These are phyloP conservation scores for Cymbopogon citratus DNA, from an alignment of 176 grass and related monocot genomes.

Conservation along the genomic window DNA sequence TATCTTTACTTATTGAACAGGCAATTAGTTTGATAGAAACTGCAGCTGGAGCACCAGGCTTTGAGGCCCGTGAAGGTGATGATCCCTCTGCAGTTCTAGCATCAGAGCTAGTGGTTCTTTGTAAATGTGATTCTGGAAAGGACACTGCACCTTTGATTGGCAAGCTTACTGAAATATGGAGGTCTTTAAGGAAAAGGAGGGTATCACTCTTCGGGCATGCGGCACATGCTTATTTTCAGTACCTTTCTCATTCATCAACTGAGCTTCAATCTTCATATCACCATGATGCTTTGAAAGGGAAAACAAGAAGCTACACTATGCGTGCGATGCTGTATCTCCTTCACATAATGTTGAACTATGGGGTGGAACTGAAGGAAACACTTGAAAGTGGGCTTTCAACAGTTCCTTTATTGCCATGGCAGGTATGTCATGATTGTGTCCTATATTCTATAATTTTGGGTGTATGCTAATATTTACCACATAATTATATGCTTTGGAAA, in stretches of 20 bases:
- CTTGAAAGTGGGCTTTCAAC: slow-evolving; percentile 61
- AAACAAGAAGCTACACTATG: slow-evolving; percentile 63
- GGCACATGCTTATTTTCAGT: slow-evolving; percentile 86
- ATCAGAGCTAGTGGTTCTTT: slow-evolving; percentile 65
- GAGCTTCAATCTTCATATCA: slow-evolving; percentile 47
- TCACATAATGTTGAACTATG: slow-evolving; percentile 89
- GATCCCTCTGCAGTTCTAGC: slow-evolving; percentile 47
- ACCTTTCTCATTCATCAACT: slow-evolving; percentile 73
- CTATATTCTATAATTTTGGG: slow-evolving; percentile 20
- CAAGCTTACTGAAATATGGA: slow-evolving; percentile 74
- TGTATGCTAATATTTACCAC: neutral
- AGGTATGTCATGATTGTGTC: slow-evolving; percentile 37
- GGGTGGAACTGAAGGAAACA: slow-evolving; percentile 73
- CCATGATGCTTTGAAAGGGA: slow-evolving; percentile 49
- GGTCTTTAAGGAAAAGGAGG: slow-evolving; percentile 73
- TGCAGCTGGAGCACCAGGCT: slow-evolving; percentile 62
- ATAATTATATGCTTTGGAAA: slow-evolving; percentile 32
- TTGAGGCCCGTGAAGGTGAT: slow-evolving; percentile 65
- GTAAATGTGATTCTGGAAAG: slow-evolving; percentile 44
- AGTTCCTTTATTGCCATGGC: slow-evolving; percentile 87
- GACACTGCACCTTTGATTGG: slow-evolving; percentile 37
- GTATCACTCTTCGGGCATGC: slow-evolving; percentile 80
- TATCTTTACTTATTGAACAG: slow-evolving; percentile 54
- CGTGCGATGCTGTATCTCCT: slow-evolving; percentile 77
- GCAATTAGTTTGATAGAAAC: slow-evolving; percentile 56